phyloP scores from a whole-genome alignment of 1,284 basidiomycete species.

The Sporisorium reilianum region DNA sequence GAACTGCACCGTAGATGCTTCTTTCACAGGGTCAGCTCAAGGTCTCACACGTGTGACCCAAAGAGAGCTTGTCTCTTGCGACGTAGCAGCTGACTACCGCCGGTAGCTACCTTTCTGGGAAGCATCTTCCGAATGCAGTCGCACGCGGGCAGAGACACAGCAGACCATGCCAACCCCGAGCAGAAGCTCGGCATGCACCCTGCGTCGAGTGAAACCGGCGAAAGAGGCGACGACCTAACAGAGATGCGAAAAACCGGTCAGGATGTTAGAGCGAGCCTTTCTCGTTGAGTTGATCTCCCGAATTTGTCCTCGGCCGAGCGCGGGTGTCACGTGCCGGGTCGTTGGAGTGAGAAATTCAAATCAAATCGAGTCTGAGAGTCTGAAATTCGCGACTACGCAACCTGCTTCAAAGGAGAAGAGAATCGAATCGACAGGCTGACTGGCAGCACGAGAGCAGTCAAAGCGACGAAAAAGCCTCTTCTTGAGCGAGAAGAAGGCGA shows the following conservation, averaged over 20 bases:
- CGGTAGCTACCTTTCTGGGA: too few species aligned
- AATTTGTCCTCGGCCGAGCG: conserved; percentile 5
- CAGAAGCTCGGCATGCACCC: conserved; percentile 11
- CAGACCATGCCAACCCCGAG: background rate
- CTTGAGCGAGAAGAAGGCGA: background rate
- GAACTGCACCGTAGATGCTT: conserved; percentile 18
- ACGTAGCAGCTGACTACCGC: background rate
- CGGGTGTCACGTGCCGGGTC: background rate
- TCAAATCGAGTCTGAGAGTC: background rate
- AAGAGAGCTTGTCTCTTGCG: background rate
- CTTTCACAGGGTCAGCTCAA: conserved; percentile 21
- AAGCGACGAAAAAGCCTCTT: background rate
- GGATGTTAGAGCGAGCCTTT: conserved; percentile 6
- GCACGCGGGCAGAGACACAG: too few species aligned
- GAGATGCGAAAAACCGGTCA: background rate
- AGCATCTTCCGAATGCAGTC: too few species aligned
- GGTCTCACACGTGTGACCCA: conserved; percentile 18
- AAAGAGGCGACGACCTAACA: background rate
- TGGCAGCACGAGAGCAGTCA: background rate
- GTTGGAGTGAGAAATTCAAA: background rate
- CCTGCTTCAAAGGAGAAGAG: background rate
- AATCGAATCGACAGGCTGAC: background rate
- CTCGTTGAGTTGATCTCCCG: too few species aligned
- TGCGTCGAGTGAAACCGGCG: conserved; percentile 3
- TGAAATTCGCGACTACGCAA: background rate